Percentiles rank a stretch among this genome's conserved stretches.
phyloP scores from a whole-genome alignment of 1,284 basidiomycete genomes.

The Amylostereum areolatum region DNA sequence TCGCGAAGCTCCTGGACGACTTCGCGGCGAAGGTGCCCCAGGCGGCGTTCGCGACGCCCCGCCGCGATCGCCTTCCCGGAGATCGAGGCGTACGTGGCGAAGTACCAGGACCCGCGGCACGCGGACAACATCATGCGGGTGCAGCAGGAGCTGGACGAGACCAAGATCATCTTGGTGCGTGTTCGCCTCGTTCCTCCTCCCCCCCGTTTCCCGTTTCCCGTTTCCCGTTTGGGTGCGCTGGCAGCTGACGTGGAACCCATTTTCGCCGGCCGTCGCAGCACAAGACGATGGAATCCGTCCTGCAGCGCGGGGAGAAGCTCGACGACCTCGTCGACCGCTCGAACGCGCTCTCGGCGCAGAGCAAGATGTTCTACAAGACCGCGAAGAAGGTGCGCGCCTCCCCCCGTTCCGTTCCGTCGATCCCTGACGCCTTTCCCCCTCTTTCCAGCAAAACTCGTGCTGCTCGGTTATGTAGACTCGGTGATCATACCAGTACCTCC shows the following conservation, averaged over 20 bases:
- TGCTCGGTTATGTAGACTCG: constrained; percentile 41
- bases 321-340: constrained; percentile 97
- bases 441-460: constrained; percentile 61
- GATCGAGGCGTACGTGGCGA: constrained; percentile 76
- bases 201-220: no score
- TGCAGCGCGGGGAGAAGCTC: constrained; percentile 95
- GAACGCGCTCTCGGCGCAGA: constrained; percentile 84
- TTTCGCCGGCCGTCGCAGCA: constrained; percentile 52
- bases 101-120: constrained; percentile 97
- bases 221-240: no score
- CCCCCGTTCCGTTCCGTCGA: neutral
- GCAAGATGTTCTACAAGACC: constrained; percentile 87
- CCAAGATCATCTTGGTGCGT: constrained; percentile 92
- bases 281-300: constrained; percentile 98
- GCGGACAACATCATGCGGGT: constrained; percentile 99
- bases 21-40: constrained; percentile 79
- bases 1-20: constrained; percentile 94
- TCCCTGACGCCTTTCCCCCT: neutral
- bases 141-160: constrained; percentile 97
- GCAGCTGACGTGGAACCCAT: no score
- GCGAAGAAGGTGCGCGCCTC: constrained; percentile 58
- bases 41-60: constrained; percentile 57
- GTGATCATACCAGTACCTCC: no score
- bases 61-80: constrained; percentile 65
- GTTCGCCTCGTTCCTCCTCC: neutral